Conservation (phyloP, 1,284 basidiomycete species). For the Cryptococcus sp. region DNA sequence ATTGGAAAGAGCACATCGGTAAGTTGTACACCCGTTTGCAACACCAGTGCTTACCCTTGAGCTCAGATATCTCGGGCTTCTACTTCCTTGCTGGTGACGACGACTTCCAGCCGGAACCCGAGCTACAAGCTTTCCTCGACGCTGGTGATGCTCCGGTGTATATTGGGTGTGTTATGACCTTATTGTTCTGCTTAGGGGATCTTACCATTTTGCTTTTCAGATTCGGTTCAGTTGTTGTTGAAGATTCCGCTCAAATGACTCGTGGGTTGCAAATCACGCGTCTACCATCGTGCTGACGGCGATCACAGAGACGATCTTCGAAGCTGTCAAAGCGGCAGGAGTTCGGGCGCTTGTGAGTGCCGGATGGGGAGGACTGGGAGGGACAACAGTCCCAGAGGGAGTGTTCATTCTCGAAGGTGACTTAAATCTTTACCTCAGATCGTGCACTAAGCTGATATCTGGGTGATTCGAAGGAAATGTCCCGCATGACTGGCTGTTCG, state of each 20-base stretch:
- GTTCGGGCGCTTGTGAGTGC: constrained; percentile 65
- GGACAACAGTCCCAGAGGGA: constrained; percentile 57
- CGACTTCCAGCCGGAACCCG: constrained; percentile 58
- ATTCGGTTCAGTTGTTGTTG: constrained; percentile 67
- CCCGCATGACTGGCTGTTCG: constrained; percentile 73
- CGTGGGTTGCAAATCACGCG: constrained; percentile 17
- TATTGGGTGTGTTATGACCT: constrained; percentile 57
- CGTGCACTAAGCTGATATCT: constrained; percentile 6
- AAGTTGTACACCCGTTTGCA: constrained; percentile 15
- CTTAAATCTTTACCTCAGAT: not conserved
- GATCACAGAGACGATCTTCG: constrained; percentile 60
- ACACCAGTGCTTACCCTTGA: not conserved
- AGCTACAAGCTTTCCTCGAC: constrained; percentile 59
- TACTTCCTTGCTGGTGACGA: constrained; percentile 63
- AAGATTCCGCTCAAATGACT: constrained; percentile 63
- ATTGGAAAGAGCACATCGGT: constrained; percentile 67
- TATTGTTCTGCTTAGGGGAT: not conserved
- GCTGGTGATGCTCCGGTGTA: constrained; percentile 64
- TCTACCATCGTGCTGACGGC: constrained; percentile 47
- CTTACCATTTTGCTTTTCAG: constrained; percentile 43
- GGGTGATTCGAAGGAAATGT: constrained; percentile 56
- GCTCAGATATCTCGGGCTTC: constrained; percentile 65
- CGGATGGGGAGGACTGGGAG: constrained; percentile 65
- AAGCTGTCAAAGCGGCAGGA: constrained; percentile 60
- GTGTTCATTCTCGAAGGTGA: constrained; percentile 61